phyloP scores from a whole-genome alignment of 257 asterid genomes.

The Solanum dulcamara region DNA sequence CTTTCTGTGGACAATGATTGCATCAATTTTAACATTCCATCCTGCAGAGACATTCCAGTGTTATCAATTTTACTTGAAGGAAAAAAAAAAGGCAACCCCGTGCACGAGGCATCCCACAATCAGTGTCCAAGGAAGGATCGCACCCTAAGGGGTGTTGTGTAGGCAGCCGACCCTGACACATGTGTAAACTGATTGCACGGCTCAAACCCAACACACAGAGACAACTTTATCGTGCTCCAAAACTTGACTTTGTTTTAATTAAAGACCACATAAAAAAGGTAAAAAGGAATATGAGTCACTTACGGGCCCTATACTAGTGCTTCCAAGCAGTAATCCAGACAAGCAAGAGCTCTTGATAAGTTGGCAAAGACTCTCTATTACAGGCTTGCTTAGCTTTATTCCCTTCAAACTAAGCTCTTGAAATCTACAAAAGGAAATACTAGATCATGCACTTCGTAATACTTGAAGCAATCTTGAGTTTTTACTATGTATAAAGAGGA shows the following conservation, averaged over 20 bases:
- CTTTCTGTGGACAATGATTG: conserved; percentile 60
- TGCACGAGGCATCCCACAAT: background rate
- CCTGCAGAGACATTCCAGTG: conserved; percentile 39
- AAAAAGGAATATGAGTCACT: conserved; percentile 14
- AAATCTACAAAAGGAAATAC: conserved; percentile 34
- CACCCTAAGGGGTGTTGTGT: background rate
- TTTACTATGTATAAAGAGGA: background rate
- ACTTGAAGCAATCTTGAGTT: background rate
- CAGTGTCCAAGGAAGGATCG: background rate
- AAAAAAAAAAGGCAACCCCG: background rate
- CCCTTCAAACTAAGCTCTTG: conserved; percentile 76
- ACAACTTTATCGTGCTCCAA: background rate
- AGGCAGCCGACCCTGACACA: background rate
- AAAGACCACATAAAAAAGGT: background rate
- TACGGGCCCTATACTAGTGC: conserved; percentile 68
- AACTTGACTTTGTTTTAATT: background rate
- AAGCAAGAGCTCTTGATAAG: conserved; percentile 52
- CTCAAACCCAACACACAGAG: background rate
- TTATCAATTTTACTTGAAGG: background rate
- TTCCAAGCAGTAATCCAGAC: conserved; percentile 74
- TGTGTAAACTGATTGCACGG: background rate
- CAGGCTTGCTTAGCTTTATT: conserved; percentile 70
- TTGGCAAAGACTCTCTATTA: conserved; percentile 67
- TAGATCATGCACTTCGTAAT: background rate
- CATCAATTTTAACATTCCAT: conserved; percentile 55